These are phyloP conservation scores for Mycena pura DNA, from an alignment of 768 basidiomycete genomes.

Conservation along the genomic window DNA sequence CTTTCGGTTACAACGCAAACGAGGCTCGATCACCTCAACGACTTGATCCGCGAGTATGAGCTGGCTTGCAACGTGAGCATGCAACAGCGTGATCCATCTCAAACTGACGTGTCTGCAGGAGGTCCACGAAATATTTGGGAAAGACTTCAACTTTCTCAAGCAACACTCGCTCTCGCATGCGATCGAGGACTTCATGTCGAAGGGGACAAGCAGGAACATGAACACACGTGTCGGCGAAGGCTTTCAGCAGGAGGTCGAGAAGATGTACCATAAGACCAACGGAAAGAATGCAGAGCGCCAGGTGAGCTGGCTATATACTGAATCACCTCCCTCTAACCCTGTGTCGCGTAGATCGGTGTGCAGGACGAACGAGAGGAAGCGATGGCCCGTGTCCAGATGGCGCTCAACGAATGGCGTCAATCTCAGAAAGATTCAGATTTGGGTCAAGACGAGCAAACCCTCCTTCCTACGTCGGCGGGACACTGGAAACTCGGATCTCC, in stretches of 20 bases:
- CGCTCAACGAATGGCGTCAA: background rate
- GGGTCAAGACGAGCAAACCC: no score
- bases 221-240: conserved; percentile 15
- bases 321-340: no score
- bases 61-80: background rate
- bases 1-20: conserved; percentile 1
- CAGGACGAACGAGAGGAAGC: background rate
- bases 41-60: conserved; percentile 1
- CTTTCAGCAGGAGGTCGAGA: conserved; percentile 13
- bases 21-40: background rate
- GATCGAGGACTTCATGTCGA: background rate
- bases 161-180: conserved; percentile 9
- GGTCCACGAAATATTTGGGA: background rate
- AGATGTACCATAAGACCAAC: conserved; percentile 14
- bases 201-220: conserved; percentile 10
- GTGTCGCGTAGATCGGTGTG: no score
- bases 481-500: conserved; percentile 3
- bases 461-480: background rate
- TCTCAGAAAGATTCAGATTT: background rate
- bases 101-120: conserved; percentile 1
- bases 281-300: conserved; percentile 16
- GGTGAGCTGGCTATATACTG: no score
- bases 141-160: conserved; percentile 11
- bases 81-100: background rate
- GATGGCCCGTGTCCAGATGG: conserved; percentile 2